Evolutionary conservation across 108 stramenopile genomes (phyloP), one percentile per base, ranked within the genome.

Genomic region (Chaetoceros muelleri): DNA sequence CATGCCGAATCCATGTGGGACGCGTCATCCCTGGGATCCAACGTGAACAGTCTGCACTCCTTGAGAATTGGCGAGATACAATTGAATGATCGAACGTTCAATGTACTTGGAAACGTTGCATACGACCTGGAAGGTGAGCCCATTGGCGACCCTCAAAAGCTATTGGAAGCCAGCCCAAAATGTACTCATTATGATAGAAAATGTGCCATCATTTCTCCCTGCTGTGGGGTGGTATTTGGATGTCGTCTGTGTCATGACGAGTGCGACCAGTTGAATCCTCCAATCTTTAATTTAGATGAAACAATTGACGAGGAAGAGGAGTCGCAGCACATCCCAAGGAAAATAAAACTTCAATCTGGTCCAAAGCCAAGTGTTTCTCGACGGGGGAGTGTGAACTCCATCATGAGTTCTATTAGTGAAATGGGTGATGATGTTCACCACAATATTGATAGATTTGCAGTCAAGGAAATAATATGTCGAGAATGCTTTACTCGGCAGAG

Each of bases 171-270:
- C 21, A 80, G 90, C 30, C 90, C 85, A 7, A 65, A 57, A n/a
- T 91, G 90, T 54, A 57, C 34, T 24, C 90, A 91, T 58, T 91
- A 91, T 56, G 73, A 85, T 24, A 34, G 90, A 25, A 81, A 84
- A 31, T 91, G 90, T 60, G 79, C 90, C 30, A 76, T 91, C 46
- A 68, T 91, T 31, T 65, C 75, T 46, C 90, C 85, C 22, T 91
- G 90, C 48, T 91, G 90, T 71, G 90, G 90, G 26, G 57, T 81
- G 30, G 82, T 82, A 27, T 87, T 91, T 75, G 90, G 90, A 23
- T 91, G 90, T 66, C 84, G 90, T 1, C 87, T 91, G 44, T 91
- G 90, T 64, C 90, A 91, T 67, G 85, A 91, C 58, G 90, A 91
- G 54, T 71, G 71, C 48, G 75, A 81, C 2, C 69, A 69, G 30